These are phyloP conservation scores for Fusarium caatingaense DNA, from an alignment of 2,329 filamentous ascomycete species.

Conservation along the genomic window DNA sequence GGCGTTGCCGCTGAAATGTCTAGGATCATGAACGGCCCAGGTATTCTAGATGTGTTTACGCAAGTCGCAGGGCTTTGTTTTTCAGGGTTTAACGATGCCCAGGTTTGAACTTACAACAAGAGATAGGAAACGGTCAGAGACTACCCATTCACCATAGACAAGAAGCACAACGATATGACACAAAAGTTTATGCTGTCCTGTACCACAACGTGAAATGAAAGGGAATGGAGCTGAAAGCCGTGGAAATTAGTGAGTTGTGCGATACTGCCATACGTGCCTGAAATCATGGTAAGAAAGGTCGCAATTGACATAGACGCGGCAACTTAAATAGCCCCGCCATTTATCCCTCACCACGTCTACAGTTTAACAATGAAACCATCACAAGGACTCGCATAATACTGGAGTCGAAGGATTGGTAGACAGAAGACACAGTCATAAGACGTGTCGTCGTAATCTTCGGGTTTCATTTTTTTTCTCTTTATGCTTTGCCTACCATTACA, in stretches of 20 bases:
- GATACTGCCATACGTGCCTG: background rate
- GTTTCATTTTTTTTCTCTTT: slow-evolving; percentile 53
- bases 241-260: background rate
- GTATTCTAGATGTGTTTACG: slow-evolving; percentile 43
- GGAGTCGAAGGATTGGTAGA: slow-evolving; percentile 36
- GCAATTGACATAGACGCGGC: background rate
- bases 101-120: slow-evolving; percentile 38
- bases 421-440: slow-evolving; percentile 39
- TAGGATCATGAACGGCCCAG: slow-evolving; percentile 25
- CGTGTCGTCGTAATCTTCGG: slow-evolving; percentile 48
- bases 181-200: background rate
- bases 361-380: background rate
- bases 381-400: background rate
- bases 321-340: background rate
- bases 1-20: slow-evolving; percentile 13
- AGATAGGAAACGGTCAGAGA: slow-evolving; percentile 19
- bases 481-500: slow-evolving; percentile 54
- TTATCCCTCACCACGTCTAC: background rate
- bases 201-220: background rate
- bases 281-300: background rate
- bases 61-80: slow-evolving; percentile 43
- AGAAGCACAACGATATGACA: slow-evolving; percentile 24
- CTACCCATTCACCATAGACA: slow-evolving; percentile 29
- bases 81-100: slow-evolving; percentile 18
- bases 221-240: background rate